Evolutionary conservation across 441 rosid species (phyloP).

Genomic region (Croton laevigatus): DNA sequence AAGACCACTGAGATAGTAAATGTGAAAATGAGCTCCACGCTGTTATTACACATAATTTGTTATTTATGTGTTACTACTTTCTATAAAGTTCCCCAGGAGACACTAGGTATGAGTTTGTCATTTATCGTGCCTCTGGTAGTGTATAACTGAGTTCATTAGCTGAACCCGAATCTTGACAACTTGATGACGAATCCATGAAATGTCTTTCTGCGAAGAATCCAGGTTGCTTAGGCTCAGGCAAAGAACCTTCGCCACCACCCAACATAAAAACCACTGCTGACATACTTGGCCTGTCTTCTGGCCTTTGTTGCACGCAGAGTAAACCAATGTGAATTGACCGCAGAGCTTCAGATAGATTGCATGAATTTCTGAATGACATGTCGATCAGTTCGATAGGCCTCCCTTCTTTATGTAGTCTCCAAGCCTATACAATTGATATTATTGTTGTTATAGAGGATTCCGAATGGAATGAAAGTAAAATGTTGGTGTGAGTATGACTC

Average conservation of each 20-base stretch:
- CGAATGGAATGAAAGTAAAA: background rate
- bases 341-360: constrained; percentile 6
- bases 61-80: no score
- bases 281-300: constrained; percentile 20
- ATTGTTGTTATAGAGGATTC: background rate
- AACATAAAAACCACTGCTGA: constrained; percentile 21
- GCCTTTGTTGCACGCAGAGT: constrained; percentile 10
- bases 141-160: no score
- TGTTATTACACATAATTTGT: no score
- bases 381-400: constrained; percentile 1
- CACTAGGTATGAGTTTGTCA: no score
- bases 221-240: constrained; percentile 22
- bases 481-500: background rate
- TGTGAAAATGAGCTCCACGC: no score
- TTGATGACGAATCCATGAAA: background rate
- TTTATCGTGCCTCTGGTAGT: no score
- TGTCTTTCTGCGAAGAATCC: constrained; percentile 20
- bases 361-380: background rate
- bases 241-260: background rate
- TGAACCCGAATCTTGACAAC: no score
- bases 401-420: constrained; percentile 11
- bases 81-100: no score
- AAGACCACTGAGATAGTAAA: no score
- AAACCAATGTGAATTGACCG: constrained; percentile 7
- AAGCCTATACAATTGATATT: constrained; percentile 1